Conservation (phyloP, 2,329 filamentous ascomycete genomes). For the Balansia obtecta region DNA sequence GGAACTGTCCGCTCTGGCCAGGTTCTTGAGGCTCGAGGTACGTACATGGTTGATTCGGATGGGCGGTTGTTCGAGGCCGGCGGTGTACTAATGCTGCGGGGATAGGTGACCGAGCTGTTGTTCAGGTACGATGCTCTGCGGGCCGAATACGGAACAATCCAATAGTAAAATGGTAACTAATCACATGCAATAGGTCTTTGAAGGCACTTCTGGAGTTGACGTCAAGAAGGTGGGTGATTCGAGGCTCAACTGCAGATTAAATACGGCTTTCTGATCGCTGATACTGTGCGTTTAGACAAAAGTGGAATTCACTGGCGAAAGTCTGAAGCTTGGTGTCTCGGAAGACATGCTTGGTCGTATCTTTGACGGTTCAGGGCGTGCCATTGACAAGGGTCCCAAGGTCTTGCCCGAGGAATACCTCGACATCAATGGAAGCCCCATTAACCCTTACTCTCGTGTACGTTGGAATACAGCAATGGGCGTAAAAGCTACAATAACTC, state of each 20-base stretch:
- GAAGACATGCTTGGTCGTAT: conserved; percentile 99
- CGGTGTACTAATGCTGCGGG: conserved; percentile 2
- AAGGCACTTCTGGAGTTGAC: conserved; percentile 93
- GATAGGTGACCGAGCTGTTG: conserved; percentile 79
- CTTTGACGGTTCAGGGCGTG: conserved; percentile 93
- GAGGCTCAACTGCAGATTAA: background rate
- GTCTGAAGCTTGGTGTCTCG: conserved; percentile 94
- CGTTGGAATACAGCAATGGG: background rate
- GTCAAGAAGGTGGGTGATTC: conserved; percentile 73
- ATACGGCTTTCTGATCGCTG: conserved; percentile 9
- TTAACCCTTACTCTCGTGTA: conserved; percentile 96
- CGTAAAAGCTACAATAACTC: background rate
- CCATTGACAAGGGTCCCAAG: conserved; percentile 98
- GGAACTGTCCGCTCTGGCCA: conserved; percentile 88
- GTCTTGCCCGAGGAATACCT: conserved; percentile 96
- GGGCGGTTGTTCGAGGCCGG: background rate
- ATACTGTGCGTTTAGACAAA: conserved; percentile 51
- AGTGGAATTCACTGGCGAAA: conserved; percentile 95
- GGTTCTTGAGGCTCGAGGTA: conserved; percentile 95
- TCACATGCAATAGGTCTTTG: conserved; percentile 61
- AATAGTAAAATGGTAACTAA: conserved; percentile 15
- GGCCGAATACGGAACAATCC: conserved; percentile 1
- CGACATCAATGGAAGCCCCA: conserved; percentile 97
- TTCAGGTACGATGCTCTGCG: conserved; percentile 54
- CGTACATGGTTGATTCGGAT: conserved; percentile 6